A percentile compares a stretch with the other conserved stretches of the same genome.
Evolutionary conservation across 345 rosid genomes (phyloP).

Genomic region (Abelmoschus esculentus): DNA sequence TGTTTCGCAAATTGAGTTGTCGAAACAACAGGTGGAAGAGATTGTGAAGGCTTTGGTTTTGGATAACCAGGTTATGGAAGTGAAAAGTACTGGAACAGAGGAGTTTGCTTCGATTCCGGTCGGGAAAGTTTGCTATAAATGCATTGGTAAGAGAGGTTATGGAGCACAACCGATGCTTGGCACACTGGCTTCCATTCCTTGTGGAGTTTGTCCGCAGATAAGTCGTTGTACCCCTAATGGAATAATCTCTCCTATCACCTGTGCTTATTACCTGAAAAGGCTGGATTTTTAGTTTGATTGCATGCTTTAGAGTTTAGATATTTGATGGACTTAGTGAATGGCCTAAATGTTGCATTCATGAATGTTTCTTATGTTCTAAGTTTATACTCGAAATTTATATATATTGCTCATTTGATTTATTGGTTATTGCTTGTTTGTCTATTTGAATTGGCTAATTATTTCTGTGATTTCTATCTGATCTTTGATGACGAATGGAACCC

Average conservation of each 20-base stretch:
- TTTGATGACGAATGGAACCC: not conserved
- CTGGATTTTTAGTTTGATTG: conserved; percentile 45
- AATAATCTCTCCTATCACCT: conserved; percentile 49
- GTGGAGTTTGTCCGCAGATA: conserved; percentile 6
- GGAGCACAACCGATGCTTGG: conserved; percentile 38
- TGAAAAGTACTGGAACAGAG: conserved; percentile 52
- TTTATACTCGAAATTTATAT: not conserved
- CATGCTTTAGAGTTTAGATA: not conserved
- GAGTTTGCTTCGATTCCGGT: conserved; percentile 42
- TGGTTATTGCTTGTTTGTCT: not conserved
- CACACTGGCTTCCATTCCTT: conserved; percentile 34
- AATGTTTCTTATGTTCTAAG: not conserved
- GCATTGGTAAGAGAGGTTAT: conserved; percentile 18
- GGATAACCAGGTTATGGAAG: conserved; percentile 54
- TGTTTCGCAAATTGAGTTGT: conserved; percentile 22
- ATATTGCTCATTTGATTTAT: not conserved
- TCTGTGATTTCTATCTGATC: not conserved
- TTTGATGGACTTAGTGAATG: not conserved
- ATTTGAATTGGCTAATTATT: not conserved
- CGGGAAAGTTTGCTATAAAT: conserved; percentile 47
- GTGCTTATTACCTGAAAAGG: conserved; percentile 64
- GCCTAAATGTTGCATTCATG: not conserved
- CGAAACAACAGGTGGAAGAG: conserved; percentile 43
- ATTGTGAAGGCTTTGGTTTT: conserved; percentile 55
- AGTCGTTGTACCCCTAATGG: conserved; percentile 59